Evolutionary conservation across 2,329 filamentous ascomycete genomes (phyloP).

Genomic region (Elsinoe necatrix): DNA sequence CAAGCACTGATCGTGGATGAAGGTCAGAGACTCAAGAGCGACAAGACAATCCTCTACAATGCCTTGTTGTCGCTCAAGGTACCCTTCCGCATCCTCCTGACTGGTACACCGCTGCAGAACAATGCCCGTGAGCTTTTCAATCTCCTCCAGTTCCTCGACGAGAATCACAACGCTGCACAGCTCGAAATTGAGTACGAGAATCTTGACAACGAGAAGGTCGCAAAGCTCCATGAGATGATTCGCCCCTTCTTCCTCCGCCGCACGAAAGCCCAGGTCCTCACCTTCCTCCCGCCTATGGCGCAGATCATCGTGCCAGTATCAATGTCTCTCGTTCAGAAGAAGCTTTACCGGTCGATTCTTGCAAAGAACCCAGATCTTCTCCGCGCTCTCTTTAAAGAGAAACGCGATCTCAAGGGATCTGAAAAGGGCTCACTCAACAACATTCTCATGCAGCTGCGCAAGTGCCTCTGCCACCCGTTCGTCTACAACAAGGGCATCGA

Average conservation of each 20-base stretch:
- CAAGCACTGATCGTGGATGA: slow-evolving; percentile 86
- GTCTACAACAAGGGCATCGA: slow-evolving; percentile 88
- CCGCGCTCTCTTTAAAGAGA: slow-evolving; percentile 65
- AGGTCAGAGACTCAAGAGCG: slow-evolving; percentile 90
- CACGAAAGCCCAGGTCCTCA: slow-evolving; percentile 84
- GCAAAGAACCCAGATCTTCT: slow-evolving; percentile 85
- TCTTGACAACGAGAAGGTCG: slow-evolving; percentile 75
- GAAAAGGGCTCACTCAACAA: slow-evolving; percentile 83
- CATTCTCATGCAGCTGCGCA: slow-evolving; percentile 88
- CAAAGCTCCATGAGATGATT: slow-evolving; percentile 73
- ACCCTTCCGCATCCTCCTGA: slow-evolving; percentile 77
- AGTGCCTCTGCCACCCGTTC: slow-evolving; percentile 92
- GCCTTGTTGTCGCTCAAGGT: slow-evolving; percentile 65
- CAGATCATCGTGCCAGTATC: slow-evolving; percentile 95
- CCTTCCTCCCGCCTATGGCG: slow-evolving; percentile 83
- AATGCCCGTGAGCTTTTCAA: slow-evolving; percentile 94
- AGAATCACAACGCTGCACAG: slow-evolving; percentile 56
- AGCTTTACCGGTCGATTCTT: slow-evolving; percentile 87
- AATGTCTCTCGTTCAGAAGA: slow-evolving; percentile 90
- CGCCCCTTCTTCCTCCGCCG: slow-evolving; percentile 63
- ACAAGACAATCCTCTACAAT: slow-evolving; percentile 71
- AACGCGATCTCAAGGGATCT: slow-evolving; percentile 47
- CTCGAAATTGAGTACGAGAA: slow-evolving; percentile 68
- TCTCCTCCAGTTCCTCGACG: slow-evolving; percentile 86
- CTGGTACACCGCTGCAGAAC: slow-evolving; percentile 86